These are phyloP conservation scores for Oryza glaberrima DNA, from an alignment of 176 grass and related monocot species.

Conservation along the genomic window DNA sequence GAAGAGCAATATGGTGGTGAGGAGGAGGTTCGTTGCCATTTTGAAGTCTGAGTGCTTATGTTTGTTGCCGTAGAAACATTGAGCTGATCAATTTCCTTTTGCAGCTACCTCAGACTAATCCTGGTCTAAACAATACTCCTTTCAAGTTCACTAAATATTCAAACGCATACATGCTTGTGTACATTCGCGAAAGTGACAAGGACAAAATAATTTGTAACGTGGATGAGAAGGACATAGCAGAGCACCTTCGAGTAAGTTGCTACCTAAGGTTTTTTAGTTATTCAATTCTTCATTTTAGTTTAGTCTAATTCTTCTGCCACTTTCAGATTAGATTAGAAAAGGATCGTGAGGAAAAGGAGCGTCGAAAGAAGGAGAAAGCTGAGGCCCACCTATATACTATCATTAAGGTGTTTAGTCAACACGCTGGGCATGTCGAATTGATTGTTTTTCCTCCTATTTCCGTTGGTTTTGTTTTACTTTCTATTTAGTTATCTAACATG, in stretches of 20 bases:
- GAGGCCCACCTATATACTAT: slow-evolving; percentile 99
- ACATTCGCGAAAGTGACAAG: slow-evolving; percentile 96
- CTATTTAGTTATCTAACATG: slow-evolving; percentile 19
- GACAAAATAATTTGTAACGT: slow-evolving; percentile 99
- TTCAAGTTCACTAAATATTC: slow-evolving; percentile 99
- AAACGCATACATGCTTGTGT: slow-evolving; percentile 99
- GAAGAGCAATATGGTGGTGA: slow-evolving; percentile 99
- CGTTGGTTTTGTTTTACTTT: slow-evolving; percentile 28
- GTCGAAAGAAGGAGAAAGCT: slow-evolving; percentile 96
- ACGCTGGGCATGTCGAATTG: slow-evolving; percentile 21
- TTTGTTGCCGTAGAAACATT: slow-evolving; percentile 25
- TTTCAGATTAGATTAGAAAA: slow-evolving; percentile 94
- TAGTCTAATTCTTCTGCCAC: slow-evolving; percentile 35
- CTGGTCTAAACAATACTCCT: slow-evolving; percentile 93
- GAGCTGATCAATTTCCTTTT: slow-evolving; percentile 32
- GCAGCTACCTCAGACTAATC: slow-evolving; percentile 96
- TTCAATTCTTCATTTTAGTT: slow-evolving; percentile 22
- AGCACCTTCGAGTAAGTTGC: slow-evolving; percentile 85
- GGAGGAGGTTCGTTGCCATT: slow-evolving; percentile 73
- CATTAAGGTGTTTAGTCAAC: slow-evolving; percentile 75
- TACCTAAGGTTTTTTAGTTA: slow-evolving; percentile 20
- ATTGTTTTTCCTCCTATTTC: not conserved
- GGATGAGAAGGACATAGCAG: slow-evolving; percentile 97
- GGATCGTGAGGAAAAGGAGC: slow-evolving; percentile 95
- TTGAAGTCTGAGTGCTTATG: slow-evolving; percentile 13